These are phyloP conservation scores for Candida tallmaniae DNA, from an alignment of 805 yeast species.

Conservation along the genomic window DNA sequence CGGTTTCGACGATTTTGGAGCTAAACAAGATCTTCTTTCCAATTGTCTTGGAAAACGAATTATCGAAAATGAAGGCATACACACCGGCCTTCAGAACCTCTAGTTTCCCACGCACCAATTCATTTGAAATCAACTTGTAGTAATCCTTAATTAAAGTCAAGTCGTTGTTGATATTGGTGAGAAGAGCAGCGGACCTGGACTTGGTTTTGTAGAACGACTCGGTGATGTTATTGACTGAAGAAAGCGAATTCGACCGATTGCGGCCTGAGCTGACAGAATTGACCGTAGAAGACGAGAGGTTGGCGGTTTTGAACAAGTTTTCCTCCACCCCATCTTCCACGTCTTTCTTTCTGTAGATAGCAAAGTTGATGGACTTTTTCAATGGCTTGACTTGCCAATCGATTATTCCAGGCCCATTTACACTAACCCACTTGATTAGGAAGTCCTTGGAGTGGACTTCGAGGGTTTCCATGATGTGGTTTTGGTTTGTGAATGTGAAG, in stretches of 20 bases:
- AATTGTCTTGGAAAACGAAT: conserved; percentile 81
- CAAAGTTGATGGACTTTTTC: conserved; percentile 38
- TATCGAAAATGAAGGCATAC: conserved; percentile 87
- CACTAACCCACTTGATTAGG: conserved; percentile 85
- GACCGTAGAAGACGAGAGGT: conserved; percentile 8
- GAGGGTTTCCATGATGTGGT: conserved; percentile 67
- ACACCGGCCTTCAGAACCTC: conserved; percentile 61
- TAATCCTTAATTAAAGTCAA: conserved; percentile 55
- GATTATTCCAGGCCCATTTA: conserved; percentile 60
- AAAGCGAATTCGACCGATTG: conserved; percentile 24
- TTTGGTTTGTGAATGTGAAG: background rate
- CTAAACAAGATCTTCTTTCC: conserved; percentile 77
- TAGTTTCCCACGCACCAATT: conserved; percentile 57
- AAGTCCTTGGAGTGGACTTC: conserved; percentile 89
- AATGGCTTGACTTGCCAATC: conserved; percentile 82
- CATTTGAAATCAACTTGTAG: conserved; percentile 48
- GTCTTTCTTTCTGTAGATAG: conserved; percentile 34
- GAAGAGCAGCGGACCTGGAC: conserved; percentile 36
- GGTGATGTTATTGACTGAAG: conserved; percentile 31
- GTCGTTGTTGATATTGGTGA: conserved; percentile 35
- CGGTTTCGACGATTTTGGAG: conserved; percentile 7
- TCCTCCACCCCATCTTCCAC: conserved; percentile 7
- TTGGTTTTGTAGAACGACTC: conserved; percentile 30
- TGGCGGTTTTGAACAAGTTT: background rate
- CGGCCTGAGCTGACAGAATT: conserved; percentile 10